A percentile compares a stretch with the other conserved stretches of the same genome.
These are phyloP conservation scores for Stropharia rugosoannulata DNA, from an alignment of 768 basidiomycete genomes.

Conservation along the genomic window DNA sequence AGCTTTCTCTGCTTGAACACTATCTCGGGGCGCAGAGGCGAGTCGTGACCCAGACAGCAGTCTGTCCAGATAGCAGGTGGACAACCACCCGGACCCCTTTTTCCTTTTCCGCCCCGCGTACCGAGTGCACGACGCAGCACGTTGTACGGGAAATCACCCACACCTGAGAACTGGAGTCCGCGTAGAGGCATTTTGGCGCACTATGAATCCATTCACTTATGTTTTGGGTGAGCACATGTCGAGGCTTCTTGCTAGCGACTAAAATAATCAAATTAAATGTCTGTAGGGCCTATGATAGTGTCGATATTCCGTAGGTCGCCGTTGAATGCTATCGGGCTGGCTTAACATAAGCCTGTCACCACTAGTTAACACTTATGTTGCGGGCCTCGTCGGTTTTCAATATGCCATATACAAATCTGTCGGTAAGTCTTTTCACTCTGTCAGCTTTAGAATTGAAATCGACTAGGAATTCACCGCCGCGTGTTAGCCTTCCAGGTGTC, in stretches of 20 bases:
- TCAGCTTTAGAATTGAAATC: neutral
- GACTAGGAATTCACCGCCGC: neutral
- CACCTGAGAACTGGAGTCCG: neutral
- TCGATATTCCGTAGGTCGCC: slow-evolving; percentile 21
- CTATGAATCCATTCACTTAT: neutral
- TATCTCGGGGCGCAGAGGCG: no score
- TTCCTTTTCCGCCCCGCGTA: neutral
- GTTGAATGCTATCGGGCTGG: neutral
- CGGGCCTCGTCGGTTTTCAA: slow-evolving; percentile 23
- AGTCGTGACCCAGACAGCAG: no score
- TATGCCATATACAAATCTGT: slow-evolving; percentile 31
- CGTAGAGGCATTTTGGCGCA: neutral
- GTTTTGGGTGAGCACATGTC: neutral
- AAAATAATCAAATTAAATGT: neutral
- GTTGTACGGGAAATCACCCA: neutral
- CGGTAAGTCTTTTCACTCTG: slow-evolving; percentile 25
- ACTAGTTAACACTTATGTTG: slow-evolving; percentile 27
- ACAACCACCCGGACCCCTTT: neutral
- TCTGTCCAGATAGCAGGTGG: no score
- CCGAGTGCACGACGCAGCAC: neutral
- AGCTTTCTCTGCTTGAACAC: no score
- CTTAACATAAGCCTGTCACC: neutral
- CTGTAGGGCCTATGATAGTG: slow-evolving; percentile 23
- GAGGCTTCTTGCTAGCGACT: neutral
- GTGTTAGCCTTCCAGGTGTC: neutral